A percentile compares a stretch with the other conserved stretches of the same genome.
Conservation (phyloP, 768 basidiomycete species). For the Boletus patriciae region DNA sequence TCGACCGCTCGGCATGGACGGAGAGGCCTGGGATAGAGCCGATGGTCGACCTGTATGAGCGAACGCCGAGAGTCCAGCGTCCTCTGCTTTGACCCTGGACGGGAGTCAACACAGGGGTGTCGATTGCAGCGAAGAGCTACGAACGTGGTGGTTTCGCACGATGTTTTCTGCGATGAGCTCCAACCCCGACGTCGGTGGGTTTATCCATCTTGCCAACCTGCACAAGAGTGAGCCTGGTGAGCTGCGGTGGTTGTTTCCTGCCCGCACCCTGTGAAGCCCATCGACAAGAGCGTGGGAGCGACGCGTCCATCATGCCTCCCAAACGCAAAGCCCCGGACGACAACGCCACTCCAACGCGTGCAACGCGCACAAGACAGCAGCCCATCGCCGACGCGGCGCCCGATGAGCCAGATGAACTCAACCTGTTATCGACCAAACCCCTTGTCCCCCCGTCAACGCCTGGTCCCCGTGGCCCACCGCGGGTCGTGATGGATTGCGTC, state of each 20-base stretch:
- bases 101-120: constrained; percentile 18
- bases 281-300: constrained; percentile 13
- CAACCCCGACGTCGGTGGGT: constrained; percentile 73
- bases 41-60: constrained; percentile 74
- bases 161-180: constrained; percentile 71
- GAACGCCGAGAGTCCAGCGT: constrained; percentile 68
- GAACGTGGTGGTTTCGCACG: constrained; percentile 63
- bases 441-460: constrained; percentile 24
- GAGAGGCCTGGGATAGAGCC: constrained; percentile 53
- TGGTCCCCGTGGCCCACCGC: constrained; percentile 17
- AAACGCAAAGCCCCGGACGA: constrained; percentile 45
- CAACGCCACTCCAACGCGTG: constrained; percentile 34
- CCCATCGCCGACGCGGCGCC: constrained; percentile 3
- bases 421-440: constrained; percentile 15
- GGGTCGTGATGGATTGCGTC: constrained; percentile 32
- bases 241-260: background rate
- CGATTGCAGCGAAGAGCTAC: constrained; percentile 23
- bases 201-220: constrained; percentile 79
- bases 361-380: constrained; percentile 25
- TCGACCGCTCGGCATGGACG: constrained; percentile 59
- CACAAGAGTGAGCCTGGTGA: constrained; percentile 1
- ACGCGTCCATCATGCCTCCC: constrained; percentile 31
- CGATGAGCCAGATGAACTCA: constrained; percentile 33
- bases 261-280: constrained; percentile 65
- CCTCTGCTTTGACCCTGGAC: constrained; percentile 58